Base-by-base conservation (phyloP, 176 grass and related monocot genomes). In the Aegilops longissima region DNA sequence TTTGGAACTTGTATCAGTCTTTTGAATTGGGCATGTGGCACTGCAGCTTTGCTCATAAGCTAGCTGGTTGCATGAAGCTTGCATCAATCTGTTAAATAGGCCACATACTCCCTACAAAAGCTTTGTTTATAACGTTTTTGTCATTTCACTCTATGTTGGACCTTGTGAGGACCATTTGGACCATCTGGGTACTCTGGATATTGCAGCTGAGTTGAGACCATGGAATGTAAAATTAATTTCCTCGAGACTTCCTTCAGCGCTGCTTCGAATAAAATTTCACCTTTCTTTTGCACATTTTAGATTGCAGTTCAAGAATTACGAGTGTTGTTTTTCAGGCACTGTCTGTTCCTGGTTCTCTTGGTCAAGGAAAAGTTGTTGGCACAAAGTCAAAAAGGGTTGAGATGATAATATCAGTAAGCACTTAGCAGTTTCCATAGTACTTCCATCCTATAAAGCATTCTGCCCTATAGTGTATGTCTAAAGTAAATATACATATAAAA, bases 321-420 rank as follows among this genome's bases (percentile, higher is more conserved):
- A 5, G 16, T 88, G 44, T 52, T 17, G 66, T 82, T 86, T 66
- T 92, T 71, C 76, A 98, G 96, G 96, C 96, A 86, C 86, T 98
- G 69, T 98, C 93, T 89, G 88, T 92, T 82, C 68, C 93, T 69
- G 44, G 90, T 70, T 77, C 64, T 72, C 9, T 17, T 73, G 16
- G 7, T 84, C 73, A 47, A 20, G 91, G 90, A 79, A 82, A 91
- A 88, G 77, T 91, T n/a, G 91, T 96, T 87, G 96, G 96, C 34
- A 83, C 95, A 76, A 44, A 23, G 8, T 9, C 21, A 75, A 84
- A 61, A 73, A 95, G 88, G 83, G 86, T 93, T 90, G 88, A 84
- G 65, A 59, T 98, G 78, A 90, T 98, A 82, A 96, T 93, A 85
- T 85, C 96, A 83, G 96, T 98, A 94, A 79, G 93, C 70, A n/a